Conservation (phyloP, 306 rosid species). For the Vachellia pachyceras region DNA sequence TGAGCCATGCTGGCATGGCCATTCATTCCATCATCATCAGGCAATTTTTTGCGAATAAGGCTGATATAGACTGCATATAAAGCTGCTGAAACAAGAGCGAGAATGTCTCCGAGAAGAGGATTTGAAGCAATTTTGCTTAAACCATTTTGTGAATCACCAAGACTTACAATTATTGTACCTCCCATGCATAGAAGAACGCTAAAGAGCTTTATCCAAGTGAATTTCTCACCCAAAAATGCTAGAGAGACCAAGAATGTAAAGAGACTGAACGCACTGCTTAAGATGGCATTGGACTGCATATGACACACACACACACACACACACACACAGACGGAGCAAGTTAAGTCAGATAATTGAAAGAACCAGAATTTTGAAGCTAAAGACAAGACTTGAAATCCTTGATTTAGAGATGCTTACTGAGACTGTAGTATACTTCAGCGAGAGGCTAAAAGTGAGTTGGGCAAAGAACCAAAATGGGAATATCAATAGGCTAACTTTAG, state of each 20-base stretch:
- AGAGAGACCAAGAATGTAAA: slow-evolving; percentile 94
- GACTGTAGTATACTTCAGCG: slow-evolving; percentile 93
- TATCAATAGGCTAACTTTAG: slow-evolving; percentile 87
- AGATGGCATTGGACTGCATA: slow-evolving; percentile 93
- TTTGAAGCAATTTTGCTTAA: slow-evolving; percentile 63
- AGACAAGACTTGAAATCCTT: slow-evolving; percentile 18
- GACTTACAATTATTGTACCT: slow-evolving; percentile 91
- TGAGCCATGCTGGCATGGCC: slow-evolving; percentile 95
- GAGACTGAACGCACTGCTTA: slow-evolving; percentile 96
- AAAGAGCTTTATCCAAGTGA: slow-evolving; percentile 84
- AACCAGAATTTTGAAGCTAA: slow-evolving; percentile 14
- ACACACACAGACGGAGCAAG: neutral
- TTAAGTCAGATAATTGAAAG: slow-evolving; percentile 30
- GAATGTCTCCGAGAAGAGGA: slow-evolving; percentile 89
- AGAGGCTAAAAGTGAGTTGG: slow-evolving; percentile 86
- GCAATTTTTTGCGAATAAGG: slow-evolving; percentile 87
- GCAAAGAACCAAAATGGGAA: slow-evolving; percentile 96
- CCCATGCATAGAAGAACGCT: slow-evolving; percentile 98
- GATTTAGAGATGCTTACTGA: slow-evolving; percentile 58
- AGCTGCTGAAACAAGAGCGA: slow-evolving; percentile 81
- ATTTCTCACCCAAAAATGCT: slow-evolving; percentile 85
- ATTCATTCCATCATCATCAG: slow-evolving; percentile 74
- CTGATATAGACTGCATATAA: slow-evolving; percentile 87
- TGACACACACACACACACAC: slow-evolving; percentile 20
- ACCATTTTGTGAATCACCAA: slow-evolving; percentile 75